Evolutionary conservation across 2,329 filamentous ascomycete species (phyloP).

Genomic region (Pochonia chlamydosporia): DNA sequence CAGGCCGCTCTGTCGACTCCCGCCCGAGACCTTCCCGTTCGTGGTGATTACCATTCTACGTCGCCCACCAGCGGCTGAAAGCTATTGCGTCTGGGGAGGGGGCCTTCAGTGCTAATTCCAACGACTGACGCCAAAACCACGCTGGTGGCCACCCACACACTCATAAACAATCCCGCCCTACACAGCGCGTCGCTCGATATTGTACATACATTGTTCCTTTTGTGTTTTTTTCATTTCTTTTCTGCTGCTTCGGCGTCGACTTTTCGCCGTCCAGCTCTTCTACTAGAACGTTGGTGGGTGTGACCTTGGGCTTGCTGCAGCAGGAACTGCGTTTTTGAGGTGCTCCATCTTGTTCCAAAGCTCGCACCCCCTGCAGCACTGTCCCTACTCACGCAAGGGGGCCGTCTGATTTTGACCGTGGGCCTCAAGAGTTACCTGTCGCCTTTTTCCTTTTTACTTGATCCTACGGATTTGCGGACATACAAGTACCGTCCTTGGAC

Average conservation of each 20-base stretch:
- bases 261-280: neutral
- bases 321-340: slow-evolving; percentile 1
- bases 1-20: neutral
- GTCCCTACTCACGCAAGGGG: slow-evolving; percentile 3
- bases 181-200: neutral
- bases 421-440: neutral
- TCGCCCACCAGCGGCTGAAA: neutral
- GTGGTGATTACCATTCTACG: too few relatives aligned
- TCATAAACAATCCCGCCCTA: neutral
- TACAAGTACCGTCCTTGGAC: slow-evolving; percentile 2
- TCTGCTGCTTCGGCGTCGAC: neutral
- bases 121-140: neutral
- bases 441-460: neutral
- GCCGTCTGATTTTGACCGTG: neutral
- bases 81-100: neutral
- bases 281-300: neutral
- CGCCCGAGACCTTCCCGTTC: neutral
- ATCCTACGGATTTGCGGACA: neutral
- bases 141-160: neutral
- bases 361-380: slow-evolving; percentile 4
- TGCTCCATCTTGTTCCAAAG: neutral
- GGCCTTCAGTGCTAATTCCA: neutral
- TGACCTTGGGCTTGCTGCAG: slow-evolving; percentile 1
- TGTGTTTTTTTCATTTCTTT: neutral
- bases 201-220: neutral